Conservation (phyloP, 164 flowering plant genomes). For the Stephania yunnanensis region DNA sequence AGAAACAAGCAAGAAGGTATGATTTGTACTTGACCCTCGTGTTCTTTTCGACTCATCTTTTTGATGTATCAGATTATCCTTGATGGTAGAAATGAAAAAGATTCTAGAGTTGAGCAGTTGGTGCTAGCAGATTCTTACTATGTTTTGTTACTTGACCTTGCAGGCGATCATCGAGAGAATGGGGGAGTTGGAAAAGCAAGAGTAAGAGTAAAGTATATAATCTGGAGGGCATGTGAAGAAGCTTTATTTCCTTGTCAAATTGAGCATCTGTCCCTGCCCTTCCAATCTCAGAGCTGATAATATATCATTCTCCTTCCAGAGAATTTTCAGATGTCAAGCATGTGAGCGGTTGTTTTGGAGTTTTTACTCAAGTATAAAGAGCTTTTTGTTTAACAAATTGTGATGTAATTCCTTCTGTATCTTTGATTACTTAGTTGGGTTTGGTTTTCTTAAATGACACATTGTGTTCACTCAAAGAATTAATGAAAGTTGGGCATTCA, state of each 20-base stretch:
- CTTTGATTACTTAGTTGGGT: background rate
- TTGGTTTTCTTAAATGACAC: too few relatives aligned
- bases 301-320: background rate
- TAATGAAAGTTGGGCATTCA: too few relatives aligned
- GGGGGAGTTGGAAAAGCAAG: slow-evolving; percentile 96
- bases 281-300: slow-evolving; percentile 1
- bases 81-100: too few relatives aligned
- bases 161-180: slow-evolving; percentile 98
- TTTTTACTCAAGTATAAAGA: too few relatives aligned
- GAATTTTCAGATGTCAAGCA: background rate
- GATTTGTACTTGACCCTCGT: background rate
- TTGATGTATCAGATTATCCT: background rate
- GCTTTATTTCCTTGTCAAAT: background rate
- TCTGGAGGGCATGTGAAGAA: background rate
- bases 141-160: background rate
- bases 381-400: background rate
- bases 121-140: background rate
- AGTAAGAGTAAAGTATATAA: slow-evolving; percentile 27
- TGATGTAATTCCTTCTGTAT: background rate
- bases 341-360: background rate
- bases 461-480: too few relatives aligned
- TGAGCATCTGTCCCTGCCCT: background rate
- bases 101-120: background rate
- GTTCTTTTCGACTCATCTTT: background rate
- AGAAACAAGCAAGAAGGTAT: slow-evolving; percentile 97